A percentile compares a stretch with the other conserved stretches of the same genome.
phyloP scores from a whole-genome alignment of 495 filamentous ascomycete genomes.

The Jackrogersella minutella region DNA sequence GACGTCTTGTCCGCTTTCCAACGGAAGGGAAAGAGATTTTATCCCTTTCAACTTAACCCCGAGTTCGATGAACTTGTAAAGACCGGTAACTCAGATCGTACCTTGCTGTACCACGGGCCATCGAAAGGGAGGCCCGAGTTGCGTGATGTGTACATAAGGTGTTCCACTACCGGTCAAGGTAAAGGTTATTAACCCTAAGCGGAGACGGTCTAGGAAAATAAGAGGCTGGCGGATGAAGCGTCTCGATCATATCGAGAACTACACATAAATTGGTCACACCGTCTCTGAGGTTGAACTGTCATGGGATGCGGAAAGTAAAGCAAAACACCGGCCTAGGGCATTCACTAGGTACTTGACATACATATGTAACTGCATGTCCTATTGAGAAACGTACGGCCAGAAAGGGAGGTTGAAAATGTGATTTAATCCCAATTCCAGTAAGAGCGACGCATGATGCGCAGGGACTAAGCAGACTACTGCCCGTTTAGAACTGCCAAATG shows the following conservation, averaged over 20 bases:
- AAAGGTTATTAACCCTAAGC: conserved; percentile 10
- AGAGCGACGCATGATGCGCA: conserved; percentile 38
- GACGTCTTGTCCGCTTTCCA: background rate
- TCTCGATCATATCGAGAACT: conserved; percentile 20
- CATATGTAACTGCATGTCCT: background rate
- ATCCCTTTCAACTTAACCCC: too few relatives aligned
- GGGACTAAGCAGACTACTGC: conserved; percentile 36
- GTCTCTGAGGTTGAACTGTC: conserved; percentile 16
- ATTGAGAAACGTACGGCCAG: conserved; percentile 9
- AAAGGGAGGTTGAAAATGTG: conserved; percentile 33
- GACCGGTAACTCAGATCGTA: conserved; percentile 37
- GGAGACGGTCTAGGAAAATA: conserved; percentile 15
- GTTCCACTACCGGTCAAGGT: conserved; percentile 9
- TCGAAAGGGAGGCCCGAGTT: conserved; percentile 20
- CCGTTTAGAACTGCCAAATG: conserved; percentile 37
- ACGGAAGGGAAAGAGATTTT: background rate
- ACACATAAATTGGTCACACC: conserved; percentile 40
- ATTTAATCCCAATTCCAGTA: conserved; percentile 25
- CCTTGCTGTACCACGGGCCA: conserved; percentile 25
- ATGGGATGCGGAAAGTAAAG: conserved; percentile 2
- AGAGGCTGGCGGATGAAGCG: conserved; percentile 15
- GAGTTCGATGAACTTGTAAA: conserved; percentile 10
- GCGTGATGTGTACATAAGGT: conserved; percentile 13
- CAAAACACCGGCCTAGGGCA: conserved; percentile 7
- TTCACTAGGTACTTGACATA: background rate